Base-by-base conservation (phyloP, 2,329 filamentous ascomycete species). In the Reticulascus tulasneorum region DNA sequence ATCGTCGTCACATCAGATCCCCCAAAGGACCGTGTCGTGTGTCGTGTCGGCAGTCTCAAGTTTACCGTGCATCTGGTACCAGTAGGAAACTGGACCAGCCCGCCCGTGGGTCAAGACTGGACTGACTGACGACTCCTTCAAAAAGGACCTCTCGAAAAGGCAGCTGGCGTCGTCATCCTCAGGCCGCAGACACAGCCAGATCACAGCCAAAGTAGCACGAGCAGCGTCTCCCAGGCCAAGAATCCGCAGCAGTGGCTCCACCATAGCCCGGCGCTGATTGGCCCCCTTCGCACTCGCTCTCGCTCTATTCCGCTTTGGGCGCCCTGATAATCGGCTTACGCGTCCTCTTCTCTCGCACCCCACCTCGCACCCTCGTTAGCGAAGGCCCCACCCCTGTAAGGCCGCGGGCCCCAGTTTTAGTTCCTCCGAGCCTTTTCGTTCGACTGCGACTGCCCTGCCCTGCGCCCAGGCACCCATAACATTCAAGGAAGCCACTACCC, bases 161-260 rank as follows among this genome's bases (percentile, higher is more conserved):
- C 31, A 42, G 40, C 19, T 33, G 40, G 40, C 40, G 39, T 42
- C 40, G 40, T 42, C 40, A 42, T 36, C 40, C 37, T 40, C 28
- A 42, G 40, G 37, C 26, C 27, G 32, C 32, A 40, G 37, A 40
- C 37, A 21, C 23, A 25, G 9, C 25, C 25, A n/a, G n/a, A n/a
- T n/a, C n/a, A n/a, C n/a, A n/a, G n/a, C n/a, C n/a, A n/a, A n/a
- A n/a, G n/a, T n/a, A n/a, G n/a, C n/a, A n/a, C n/a, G n/a, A n/a
- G n/a, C n/a, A n/a, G n/a, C n/a, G n/a, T n/a, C n/a, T n/a, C n/a
- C n/a, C n/a, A n/a, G n/a, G n/a, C n/a, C n/a, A n/a, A n/a, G n/a
- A n/a, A n/a, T n/a, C n/a, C n/a, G n/a, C n/a, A n/a, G n/a, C n/a
- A n/a, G n/a, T n/a, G n/a, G n/a, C n/a, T n/a, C n/a, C 30, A 33